These are phyloP conservation scores for Raddia guianensis DNA, from an alignment of 176 grass and related monocot species.

Conservation along the genomic window DNA sequence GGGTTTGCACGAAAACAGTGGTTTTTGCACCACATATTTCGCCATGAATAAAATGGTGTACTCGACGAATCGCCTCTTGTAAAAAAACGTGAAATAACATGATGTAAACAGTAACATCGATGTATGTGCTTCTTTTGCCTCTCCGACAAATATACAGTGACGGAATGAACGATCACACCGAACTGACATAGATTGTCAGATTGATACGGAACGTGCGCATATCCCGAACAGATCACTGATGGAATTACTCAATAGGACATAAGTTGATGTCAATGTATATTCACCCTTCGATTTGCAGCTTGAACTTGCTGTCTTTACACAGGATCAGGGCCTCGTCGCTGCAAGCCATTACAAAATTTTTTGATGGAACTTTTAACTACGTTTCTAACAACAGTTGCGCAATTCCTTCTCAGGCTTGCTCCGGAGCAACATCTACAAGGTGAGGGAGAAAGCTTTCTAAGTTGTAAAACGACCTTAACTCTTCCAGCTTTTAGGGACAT, in stretches of 20 bases:
- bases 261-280: constrained; percentile 12
- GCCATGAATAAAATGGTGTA: not conserved
- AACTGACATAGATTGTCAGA: not conserved
- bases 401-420: constrained; percentile 25
- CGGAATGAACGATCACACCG: not conserved
- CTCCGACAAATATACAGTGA: not conserved
- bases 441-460: constrained; percentile 39
- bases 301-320: constrained; percentile 31
- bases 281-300: constrained; percentile 28
- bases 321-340: not conserved
- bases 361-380: constrained; percentile 25
- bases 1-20: too few species aligned
- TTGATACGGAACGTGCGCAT: not conserved
- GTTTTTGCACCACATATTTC: too few species aligned
- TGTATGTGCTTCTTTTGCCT: not conserved
- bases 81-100: not conserved
- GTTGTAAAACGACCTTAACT: constrained; percentile 50
- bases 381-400: constrained; percentile 31
- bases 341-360: constrained; percentile 19
- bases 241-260: not conserved
- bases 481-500: constrained; percentile 17
- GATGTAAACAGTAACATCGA: not conserved
- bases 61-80: not conserved
- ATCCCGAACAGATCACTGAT: not conserved
- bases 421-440: constrained; percentile 56